Evolutionary conservation across 352 stramenopile genomes (phyloP).

Genomic region (Phytophthora europaea): DNA sequence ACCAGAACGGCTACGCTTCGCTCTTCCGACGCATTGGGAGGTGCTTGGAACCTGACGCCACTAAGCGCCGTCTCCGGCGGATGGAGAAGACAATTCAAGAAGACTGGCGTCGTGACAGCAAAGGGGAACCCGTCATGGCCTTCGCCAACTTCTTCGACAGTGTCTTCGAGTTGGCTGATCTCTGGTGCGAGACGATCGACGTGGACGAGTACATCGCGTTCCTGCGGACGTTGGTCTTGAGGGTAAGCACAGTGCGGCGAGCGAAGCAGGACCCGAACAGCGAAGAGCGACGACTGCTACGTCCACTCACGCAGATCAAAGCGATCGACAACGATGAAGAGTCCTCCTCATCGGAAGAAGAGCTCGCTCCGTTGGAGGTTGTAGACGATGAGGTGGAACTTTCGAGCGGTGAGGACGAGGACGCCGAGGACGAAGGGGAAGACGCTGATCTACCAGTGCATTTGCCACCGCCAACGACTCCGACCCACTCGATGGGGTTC

Average conservation of each 20-base stretch:
- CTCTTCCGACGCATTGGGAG: slow-evolving; percentile 72
- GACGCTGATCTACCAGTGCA: slow-evolving; percentile 24
- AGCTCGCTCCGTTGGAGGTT: neutral
- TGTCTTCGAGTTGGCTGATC: slow-evolving; percentile 76
- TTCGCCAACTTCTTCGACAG: slow-evolving; percentile 80
- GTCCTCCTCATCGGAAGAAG: slow-evolving; percentile 40
- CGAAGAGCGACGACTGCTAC: slow-evolving; percentile 45
- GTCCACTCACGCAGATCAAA: slow-evolving; percentile 54
- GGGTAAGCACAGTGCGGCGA: slow-evolving; percentile 47
- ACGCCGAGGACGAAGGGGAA: slow-evolving; percentile 44
- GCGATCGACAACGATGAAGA: slow-evolving; percentile 58
- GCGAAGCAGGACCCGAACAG: slow-evolving; percentile 17
- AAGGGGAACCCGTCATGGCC: slow-evolving; percentile 64
- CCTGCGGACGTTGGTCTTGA: slow-evolving; percentile 45
- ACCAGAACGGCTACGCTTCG: slow-evolving; percentile 56
- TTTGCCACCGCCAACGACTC: slow-evolving; percentile 9
- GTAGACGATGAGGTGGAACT: slow-evolving; percentile 44
- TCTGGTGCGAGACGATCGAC: slow-evolving; percentile 83
- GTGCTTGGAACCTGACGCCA: slow-evolving; percentile 56
- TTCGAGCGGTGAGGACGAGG: slow-evolving; percentile 11
- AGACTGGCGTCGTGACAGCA: slow-evolving; percentile 74
- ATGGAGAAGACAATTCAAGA: slow-evolving; percentile 64
- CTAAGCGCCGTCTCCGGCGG: slow-evolving; percentile 27
- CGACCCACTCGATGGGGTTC: slow-evolving; percentile 21
- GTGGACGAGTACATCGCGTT: slow-evolving; percentile 73